Conservation (phyloP, 805 yeast genomes). For the Clavispora vitiphila region DNA sequence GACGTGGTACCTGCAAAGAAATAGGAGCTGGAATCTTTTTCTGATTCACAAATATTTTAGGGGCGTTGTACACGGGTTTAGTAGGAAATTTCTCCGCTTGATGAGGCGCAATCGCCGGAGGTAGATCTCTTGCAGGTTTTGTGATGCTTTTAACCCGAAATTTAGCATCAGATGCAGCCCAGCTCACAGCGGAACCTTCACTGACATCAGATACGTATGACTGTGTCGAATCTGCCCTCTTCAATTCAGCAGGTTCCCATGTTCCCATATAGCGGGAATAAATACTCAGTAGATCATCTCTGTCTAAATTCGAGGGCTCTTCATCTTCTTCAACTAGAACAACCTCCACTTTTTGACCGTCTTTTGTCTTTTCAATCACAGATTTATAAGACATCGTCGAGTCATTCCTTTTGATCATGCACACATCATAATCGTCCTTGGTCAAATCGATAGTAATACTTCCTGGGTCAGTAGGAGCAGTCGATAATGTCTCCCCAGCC, state of each 20-base stretch:
- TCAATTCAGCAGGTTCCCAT: conserved; percentile 5
- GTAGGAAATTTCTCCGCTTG: neutral
- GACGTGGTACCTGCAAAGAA: neutral
- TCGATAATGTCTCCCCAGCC: conserved; percentile 22
- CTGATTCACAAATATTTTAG: neutral
- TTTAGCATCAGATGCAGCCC: conserved; percentile 14
- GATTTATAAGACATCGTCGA: conserved; percentile 35
- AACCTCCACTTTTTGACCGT: conserved; percentile 38
- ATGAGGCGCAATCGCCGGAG: neutral
- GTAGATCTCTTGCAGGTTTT: neutral
- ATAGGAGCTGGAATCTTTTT: neutral
- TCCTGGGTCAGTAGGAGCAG: conserved; percentile 29
- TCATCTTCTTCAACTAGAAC: conserved; percentile 39
- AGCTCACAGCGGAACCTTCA: conserved; percentile 11
- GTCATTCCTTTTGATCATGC: conserved; percentile 30
- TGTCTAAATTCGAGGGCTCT: conserved; percentile 16
- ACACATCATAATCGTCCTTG: conserved; percentile 34
- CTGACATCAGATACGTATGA: conserved; percentile 11
- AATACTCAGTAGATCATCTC: conserved; percentile 34
- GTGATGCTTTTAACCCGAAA: conserved; percentile 8
- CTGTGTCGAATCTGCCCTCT: conserved; percentile 1
- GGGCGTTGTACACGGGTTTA: neutral
- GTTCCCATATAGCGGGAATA: conserved; percentile 33
- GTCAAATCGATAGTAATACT: conserved; percentile 41
- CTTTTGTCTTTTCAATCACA: conserved; percentile 31